phyloP scores from a whole-genome alignment of 345 rosid species.

The Combretum micranthum region DNA sequence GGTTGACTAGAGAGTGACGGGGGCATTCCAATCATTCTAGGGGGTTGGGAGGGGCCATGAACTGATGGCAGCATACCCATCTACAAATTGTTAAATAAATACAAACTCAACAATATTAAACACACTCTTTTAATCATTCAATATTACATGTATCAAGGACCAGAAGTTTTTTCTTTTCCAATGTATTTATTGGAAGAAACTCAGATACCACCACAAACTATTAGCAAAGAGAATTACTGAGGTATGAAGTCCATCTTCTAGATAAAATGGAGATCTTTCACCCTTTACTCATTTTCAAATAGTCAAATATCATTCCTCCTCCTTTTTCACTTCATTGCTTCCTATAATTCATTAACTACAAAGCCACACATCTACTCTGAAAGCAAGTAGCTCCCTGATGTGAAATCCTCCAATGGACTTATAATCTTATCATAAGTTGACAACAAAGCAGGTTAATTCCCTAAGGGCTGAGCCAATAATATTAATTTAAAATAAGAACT shows the following conservation, averaged over 20 bases:
- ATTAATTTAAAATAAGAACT: not conserved
- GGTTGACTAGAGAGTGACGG: conserved; percentile 72
- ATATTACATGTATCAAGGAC: conserved; percentile 2
- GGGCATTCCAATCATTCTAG: conserved; percentile 74
- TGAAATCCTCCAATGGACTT: not conserved
- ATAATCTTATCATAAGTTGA: not conserved
- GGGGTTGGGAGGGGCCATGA: conserved; percentile 60
- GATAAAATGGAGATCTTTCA: too few relatives aligned
- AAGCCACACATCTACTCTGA: too few relatives aligned
- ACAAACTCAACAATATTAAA: conserved; percentile 1
- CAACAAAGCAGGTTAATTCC: not conserved
- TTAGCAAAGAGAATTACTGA: not conserved
- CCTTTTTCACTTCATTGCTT: too few relatives aligned
- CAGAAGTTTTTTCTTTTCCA: not conserved
- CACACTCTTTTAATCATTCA: conserved; percentile 1
- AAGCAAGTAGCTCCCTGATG: too few relatives aligned
- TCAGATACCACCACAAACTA: not conserved
- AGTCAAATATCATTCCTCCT: too few relatives aligned
- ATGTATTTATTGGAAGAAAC: not conserved
- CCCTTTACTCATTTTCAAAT: too few relatives aligned
- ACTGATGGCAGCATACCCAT: conserved; percentile 45
- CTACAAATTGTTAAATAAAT: conserved; percentile 31
- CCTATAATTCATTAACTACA: too few relatives aligned
- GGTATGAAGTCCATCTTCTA: not conserved
- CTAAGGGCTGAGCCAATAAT: not conserved